A percentile compares a stretch with the other conserved stretches of the same genome.
These are phyloP conservation scores for Nymphaea thermarum DNA, from an alignment of 164 flowering plant genomes.

Conservation along the genomic window DNA sequence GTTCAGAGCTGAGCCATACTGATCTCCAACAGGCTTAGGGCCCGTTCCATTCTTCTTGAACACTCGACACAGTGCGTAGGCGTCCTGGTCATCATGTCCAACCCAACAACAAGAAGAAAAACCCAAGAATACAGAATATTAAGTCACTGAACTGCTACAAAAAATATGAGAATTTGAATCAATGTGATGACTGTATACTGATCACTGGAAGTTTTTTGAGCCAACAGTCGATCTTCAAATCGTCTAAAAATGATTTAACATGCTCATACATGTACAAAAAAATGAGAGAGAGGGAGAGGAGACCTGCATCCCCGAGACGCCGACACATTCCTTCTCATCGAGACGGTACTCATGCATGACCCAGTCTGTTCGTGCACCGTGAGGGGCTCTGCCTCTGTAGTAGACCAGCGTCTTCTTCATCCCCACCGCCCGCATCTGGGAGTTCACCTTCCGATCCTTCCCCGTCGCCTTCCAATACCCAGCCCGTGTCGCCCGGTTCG, in stretches of 20 bases:
- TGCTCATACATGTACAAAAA: neutral
- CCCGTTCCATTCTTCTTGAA: constrained; percentile 54
- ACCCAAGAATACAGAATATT: neutral
- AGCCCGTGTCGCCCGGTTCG: constrained; percentile 87
- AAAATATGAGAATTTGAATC: too few relatives aligned
- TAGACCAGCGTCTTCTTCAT: constrained; percentile 95
- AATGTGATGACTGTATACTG: too few relatives aligned
- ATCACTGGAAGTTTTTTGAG: too few relatives aligned
- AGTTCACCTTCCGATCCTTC: constrained; percentile 74
- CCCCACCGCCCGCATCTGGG: constrained; percentile 61
- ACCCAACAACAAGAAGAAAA: neutral
- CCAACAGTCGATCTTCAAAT: too few relatives aligned
- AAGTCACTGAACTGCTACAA: too few relatives aligned
- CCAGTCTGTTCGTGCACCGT: constrained; percentile 77
- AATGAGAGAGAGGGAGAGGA: neutral
- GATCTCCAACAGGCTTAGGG: constrained; percentile 30
- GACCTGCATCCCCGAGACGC: constrained; percentile 57
- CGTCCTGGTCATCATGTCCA: constrained; percentile 37
- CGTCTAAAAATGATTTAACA: too few relatives aligned
- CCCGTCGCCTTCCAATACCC: constrained; percentile 99
- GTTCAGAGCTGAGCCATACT: constrained; percentile 1
- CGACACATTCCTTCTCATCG: constrained; percentile 71
- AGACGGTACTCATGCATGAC: constrained; percentile 97
- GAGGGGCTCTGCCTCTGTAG: constrained; percentile 91
- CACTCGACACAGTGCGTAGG: constrained; percentile 84